A percentile compares a stretch with the other conserved stretches of the same genome.
Evolutionary conservation across 2,329 filamentous ascomycete species (phyloP).

Genomic region (Boeremia lycopersici): DNA sequence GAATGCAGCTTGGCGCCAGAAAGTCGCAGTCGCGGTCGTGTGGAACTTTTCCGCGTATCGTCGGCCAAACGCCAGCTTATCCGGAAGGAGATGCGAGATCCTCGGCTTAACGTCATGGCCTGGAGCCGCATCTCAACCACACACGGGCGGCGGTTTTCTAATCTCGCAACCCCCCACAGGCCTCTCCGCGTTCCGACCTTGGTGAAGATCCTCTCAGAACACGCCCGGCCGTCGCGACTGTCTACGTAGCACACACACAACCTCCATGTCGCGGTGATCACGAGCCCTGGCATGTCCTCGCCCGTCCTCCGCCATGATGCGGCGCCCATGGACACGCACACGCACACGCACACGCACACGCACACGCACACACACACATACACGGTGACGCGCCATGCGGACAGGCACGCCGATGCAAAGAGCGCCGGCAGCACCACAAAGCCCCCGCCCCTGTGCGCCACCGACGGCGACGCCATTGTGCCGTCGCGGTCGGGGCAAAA

Average conservation of each 20-base stretch:
- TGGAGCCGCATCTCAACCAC: slow-evolving; percentile 16
- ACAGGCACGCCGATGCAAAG: slow-evolving; percentile 33
- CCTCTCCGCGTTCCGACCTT: slow-evolving; percentile 8
- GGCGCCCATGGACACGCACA: slow-evolving; percentile 39
- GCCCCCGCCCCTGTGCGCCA: slow-evolving; percentile 54
- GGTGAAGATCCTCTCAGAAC: not conserved
- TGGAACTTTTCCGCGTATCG: slow-evolving; percentile 17
- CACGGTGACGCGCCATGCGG: slow-evolving; percentile 37
- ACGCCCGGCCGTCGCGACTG: not conserved
- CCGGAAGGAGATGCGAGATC: slow-evolving; percentile 9
- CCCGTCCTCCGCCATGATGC: slow-evolving; percentile 46
- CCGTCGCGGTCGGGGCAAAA: slow-evolving; percentile 38
- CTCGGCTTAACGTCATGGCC: slow-evolving; percentile 21
- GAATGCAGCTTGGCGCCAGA: not conserved
- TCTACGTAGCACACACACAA: not conserved
- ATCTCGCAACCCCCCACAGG: slow-evolving; percentile 19
- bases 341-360: slow-evolving; percentile 36
- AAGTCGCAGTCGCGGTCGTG: slow-evolving; percentile 1
- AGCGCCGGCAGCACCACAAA: slow-evolving; percentile 14
- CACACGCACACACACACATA: slow-evolving; percentile 25
- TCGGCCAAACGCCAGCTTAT: slow-evolving; percentile 15
- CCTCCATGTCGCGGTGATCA: slow-evolving; percentile 31
- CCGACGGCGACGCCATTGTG: slow-evolving; percentile 59
- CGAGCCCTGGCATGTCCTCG: slow-evolving; percentile 46
- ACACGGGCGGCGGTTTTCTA: slow-evolving; percentile 21